phyloP scores from a whole-genome alignment of 169 alveolate genomes.

The Eimeria necatrix region DNA sequence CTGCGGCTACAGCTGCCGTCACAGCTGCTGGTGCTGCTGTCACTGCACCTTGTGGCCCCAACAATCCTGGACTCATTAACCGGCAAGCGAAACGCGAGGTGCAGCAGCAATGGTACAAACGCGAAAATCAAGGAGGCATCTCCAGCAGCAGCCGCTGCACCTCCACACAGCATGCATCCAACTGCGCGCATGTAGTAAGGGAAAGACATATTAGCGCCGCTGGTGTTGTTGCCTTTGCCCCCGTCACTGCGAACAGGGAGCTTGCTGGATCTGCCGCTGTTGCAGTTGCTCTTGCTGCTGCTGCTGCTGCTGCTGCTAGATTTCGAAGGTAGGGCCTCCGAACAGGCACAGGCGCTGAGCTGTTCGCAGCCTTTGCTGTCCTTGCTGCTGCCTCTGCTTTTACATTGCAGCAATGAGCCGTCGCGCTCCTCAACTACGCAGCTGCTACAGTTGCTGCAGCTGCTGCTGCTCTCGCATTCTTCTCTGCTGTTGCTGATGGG shows the following conservation, averaged over 20 bases:
- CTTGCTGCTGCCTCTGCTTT: slow-evolving; percentile 34
- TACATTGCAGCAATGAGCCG: background rate
- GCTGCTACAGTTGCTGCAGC: slow-evolving; percentile 3
- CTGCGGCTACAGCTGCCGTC: slow-evolving; percentile 12
- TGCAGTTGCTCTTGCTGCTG: slow-evolving; percentile 6
- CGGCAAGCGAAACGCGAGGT: background rate
- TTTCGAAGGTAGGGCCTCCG: no score
- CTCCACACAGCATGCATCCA: background rate
- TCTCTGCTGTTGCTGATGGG: background rate
- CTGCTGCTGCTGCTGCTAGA: slow-evolving; percentile 10
- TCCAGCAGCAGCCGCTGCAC: slow-evolving; percentile 44
- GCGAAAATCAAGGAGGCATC: background rate
- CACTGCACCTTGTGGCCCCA: background rate
- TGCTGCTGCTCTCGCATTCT: background rate
- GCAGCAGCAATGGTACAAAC: slow-evolving; percentile 58
- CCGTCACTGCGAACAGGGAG: background rate
- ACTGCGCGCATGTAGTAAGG: slow-evolving; percentile 17
- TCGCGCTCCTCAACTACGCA: background rate
- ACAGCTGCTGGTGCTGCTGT: slow-evolving; percentile 2
- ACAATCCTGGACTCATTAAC: background rate
- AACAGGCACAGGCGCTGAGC: no score
- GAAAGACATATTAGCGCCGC: slow-evolving; percentile 12
- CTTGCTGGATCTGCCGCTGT: background rate
- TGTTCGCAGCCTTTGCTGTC: no score
- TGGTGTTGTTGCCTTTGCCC: slow-evolving; percentile 15